These are phyloP conservation scores for Stromatinia cepivora DNA, from an alignment of 2,329 filamentous ascomycete species.

Conservation along the genomic window DNA sequence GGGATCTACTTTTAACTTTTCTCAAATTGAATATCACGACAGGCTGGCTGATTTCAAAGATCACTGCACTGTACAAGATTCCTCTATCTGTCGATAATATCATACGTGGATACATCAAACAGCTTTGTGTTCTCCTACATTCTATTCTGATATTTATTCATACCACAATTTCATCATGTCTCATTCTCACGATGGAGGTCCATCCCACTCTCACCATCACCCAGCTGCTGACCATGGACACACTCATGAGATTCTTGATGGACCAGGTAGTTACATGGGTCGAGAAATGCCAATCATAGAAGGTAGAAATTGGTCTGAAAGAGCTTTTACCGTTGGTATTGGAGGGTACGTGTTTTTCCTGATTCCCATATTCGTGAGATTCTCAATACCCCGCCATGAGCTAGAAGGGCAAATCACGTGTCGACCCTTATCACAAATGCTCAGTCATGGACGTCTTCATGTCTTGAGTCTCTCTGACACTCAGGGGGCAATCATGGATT, in stretches of 20 bases:
- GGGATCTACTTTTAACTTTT: neutral
- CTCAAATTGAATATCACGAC: neutral
- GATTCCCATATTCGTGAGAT: constrained; percentile 9
- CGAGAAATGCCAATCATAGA: constrained; percentile 94
- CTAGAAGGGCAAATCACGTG: constrained; percentile 30
- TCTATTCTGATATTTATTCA: neutral
- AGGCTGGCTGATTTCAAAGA: neutral
- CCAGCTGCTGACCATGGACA: constrained; percentile 80
- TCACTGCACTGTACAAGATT: neutral
- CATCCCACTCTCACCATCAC: constrained; percentile 54
- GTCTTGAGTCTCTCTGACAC: neutral
- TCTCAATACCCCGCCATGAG: constrained; percentile 12
- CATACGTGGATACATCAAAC: neutral
- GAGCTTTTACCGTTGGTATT: constrained; percentile 96
- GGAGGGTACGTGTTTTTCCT: constrained; percentile 66
- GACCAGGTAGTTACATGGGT: constrained; percentile 84
- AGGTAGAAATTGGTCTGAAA: constrained; percentile 80
- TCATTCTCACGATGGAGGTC: constrained; percentile 41
- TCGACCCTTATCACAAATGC: neutral
- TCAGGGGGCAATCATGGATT: neutral
- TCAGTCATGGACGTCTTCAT: neutral
- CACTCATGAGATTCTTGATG: constrained; percentile 91
- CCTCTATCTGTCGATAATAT: neutral
- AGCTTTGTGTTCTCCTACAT: neutral
- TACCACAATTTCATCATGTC: constrained; percentile 21